Base-by-base conservation (phyloP, 805 yeast species). In the Kregervanrija delftensis region DNA sequence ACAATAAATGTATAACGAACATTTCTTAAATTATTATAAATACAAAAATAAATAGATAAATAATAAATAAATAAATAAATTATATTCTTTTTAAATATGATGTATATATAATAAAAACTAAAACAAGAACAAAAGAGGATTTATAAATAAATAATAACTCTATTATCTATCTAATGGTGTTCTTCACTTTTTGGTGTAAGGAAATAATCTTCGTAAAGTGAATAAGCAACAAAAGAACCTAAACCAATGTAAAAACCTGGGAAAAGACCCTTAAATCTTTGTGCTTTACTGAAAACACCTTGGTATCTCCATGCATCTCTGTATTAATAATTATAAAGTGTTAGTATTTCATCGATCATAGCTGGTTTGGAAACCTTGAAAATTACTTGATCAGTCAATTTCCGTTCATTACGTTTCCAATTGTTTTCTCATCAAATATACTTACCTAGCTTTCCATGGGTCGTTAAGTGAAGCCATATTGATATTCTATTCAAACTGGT, bases 231-330 rank as follows among this genome's bases (percentile, higher is more conserved):
- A 58, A 87, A 87, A 3, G 89, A 93, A 13, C 79, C 89, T 17
- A 81, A 71, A 28, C 90, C 96, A 36, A 81, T 72, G 30, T 87
- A 86, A 41, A 86, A 72, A 3, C 96, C 96, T 4, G 96, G 96
- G 59, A 87, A 77, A 12, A 86, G 73, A 46, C 79, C 79, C 57
- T 73, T 79, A 64, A 79, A 81, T 55, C 93, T 72, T 65, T 81
- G 79, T 41, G 67, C 66, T 55, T 87, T 78, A 43, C 85, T 73
- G 69, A 87, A 87, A 43, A 81, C 86, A 48, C 93, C 95, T 58
- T 79, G 82, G 66, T 80, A 83, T 73, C 95, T 81, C 96, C 96
- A 86, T 39, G 95, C 93, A 63, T 86, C 95, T 74, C 95, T 82
- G 51, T 33, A 31, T 8, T 12, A 11, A 37, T 43, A 13, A n/a